Base-by-base conservation (phyloP, 2,329 filamentous ascomycete species). In the Colletotrichum caudatum region DNA sequence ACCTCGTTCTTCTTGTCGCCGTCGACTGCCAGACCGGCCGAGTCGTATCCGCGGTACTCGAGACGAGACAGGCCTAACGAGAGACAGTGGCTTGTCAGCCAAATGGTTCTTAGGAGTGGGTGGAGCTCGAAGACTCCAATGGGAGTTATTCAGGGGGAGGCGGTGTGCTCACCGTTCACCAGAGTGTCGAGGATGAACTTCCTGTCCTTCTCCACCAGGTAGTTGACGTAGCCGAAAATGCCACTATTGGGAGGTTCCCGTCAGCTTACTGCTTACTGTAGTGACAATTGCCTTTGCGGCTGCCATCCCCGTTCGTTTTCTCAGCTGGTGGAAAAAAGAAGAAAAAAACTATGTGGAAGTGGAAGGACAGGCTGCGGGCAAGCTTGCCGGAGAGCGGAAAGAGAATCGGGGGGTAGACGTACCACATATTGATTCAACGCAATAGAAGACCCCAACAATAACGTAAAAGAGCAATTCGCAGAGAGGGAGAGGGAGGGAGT, bases 1-100 rank as follows among this genome's bases (percentile, higher is more conserved):
- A 98, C 94, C 86, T 98, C 94, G 79, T 97, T 97, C 89, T 96
- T 97, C 91, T 98, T 98, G 89, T 99, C 93, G 74, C 96, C 96
- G 82, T 99, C 96, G 78, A 99, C 86, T 76, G 95, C 95, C 75
- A 99, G 89, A 87, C 96, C 96, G 74, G 96, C 95, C 75, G 96
- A 98, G 84, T 99, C 96, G 84, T 99, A 99, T 77, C 96, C 96
- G 84, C 96, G 93, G 88, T 99, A 99, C 86, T 99, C 96, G 78
- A 99, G 93, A 82, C 96, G 93, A 72, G 94, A 93, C 72, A 98
- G 93, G 80, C 95, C 95, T 97, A 80, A 74, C 71, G 61, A 72
- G 60, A 64, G 61, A 67, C 69, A 73, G 71, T 62, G 37, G 5
- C 50, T 71, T 65, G 77, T 83, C 76, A 81, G 79, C 76, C 76